Percentiles rank a stretch among this genome's conserved stretches.
Evolutionary conservation across 257 asterid genomes (phyloP).

Genomic region (Osmanthus fragrans): DNA sequence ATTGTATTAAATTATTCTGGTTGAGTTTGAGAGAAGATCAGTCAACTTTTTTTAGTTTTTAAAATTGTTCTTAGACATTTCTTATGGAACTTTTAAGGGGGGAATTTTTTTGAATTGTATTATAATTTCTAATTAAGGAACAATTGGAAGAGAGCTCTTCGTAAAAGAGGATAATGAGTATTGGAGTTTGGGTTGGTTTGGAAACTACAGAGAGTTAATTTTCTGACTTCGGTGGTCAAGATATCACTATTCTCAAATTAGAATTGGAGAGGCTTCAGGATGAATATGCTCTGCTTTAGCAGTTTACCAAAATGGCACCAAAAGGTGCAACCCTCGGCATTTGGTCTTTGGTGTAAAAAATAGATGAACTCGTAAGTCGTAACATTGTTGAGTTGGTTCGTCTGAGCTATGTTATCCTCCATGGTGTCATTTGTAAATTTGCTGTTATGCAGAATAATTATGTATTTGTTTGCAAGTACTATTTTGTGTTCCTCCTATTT

Average conservation of each 20-base stretch:
- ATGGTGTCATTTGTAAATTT: not conserved
- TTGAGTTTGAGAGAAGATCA: not conserved
- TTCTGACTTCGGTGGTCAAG: not conserved
- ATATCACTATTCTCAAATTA: no score
- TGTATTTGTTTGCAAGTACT: not conserved
- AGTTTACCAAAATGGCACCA: not conserved
- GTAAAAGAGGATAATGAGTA: not conserved
- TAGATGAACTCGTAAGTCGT: not conserved
- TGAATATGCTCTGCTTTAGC: no score
- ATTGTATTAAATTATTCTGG: not conserved
- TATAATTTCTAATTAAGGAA: not conserved
- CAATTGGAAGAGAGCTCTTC: not conserved
- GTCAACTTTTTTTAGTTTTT: not conserved
- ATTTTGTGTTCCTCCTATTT: slow-evolving; percentile 10
- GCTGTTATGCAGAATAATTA: not conserved
- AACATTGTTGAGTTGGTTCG: not conserved
- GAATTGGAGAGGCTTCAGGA: no score
- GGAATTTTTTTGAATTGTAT: not conserved
- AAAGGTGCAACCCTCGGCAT: not conserved
- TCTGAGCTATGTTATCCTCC: not conserved
- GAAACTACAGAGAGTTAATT: not conserved
- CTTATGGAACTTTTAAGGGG: not conserved
- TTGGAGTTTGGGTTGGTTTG: not conserved
- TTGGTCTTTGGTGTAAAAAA: not conserved
- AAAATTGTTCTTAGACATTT: not conserved